phyloP scores from a whole-genome alignment of 176 grass and related monocot species.

The Elymus sibiricus region DNA sequence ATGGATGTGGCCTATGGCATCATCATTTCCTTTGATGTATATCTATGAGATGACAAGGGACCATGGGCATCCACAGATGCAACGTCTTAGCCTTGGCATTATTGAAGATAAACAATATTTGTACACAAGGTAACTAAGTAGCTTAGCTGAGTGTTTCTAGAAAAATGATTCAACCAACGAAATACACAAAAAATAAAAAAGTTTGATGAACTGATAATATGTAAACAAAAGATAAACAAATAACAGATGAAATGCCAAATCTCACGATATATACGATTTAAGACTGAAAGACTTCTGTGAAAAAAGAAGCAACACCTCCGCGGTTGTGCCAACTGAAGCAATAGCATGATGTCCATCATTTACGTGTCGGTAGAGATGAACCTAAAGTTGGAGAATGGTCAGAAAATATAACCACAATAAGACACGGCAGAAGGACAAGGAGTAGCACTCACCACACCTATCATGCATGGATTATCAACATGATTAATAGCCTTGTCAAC shows the following conservation, averaged over 20 bases:
- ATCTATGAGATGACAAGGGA: not conserved
- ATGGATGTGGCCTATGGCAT: not conserved
- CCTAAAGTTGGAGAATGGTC: constrained; percentile 38
- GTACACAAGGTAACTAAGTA: not conserved
- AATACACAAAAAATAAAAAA: not conserved
- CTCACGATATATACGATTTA: not conserved
- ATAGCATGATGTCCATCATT: constrained; percentile 47
- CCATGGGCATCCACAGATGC: not conserved
- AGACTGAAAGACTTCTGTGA: not conserved
- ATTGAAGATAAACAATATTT: constrained; percentile 8
- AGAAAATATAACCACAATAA: constrained; percentile 27
- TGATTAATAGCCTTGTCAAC: constrained; percentile 78
- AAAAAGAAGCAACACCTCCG: constrained; percentile 57
- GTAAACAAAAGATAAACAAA: constrained; percentile 7
- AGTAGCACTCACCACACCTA: constrained; percentile 83
- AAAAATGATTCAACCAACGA: not conserved
- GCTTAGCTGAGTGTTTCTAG: not conserved
- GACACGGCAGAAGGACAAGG: not conserved
- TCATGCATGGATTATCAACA: constrained; percentile 67
- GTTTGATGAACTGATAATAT: not conserved
- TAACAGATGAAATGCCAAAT: not conserved
- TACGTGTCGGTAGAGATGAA: constrained; percentile 46
- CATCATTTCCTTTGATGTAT: not conserved
- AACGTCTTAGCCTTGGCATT: constrained; percentile 1
- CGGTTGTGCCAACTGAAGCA: constrained; percentile 83